phyloP scores from a whole-genome alignment of 306 rosid genomes.

The Medicago truncatula region MtrunA17r5.0-ANR NC_053042.1:7204501-7205000 shows the following conservation, averaged over 20 bases:
- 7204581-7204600: slow-evolving; percentile 88
- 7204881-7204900: too few species aligned
- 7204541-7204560: slow-evolving; percentile 99
- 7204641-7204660: slow-evolving; percentile 98
- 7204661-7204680: slow-evolving; percentile 97
- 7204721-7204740: slow-evolving; percentile 78
- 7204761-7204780: too few species aligned
- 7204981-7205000: too few species aligned
- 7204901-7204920: too few species aligned
- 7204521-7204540: slow-evolving; percentile 98
- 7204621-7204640: slow-evolving; percentile 96
- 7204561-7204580: slow-evolving; percentile 89
- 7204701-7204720: slow-evolving; percentile 93
- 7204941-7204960: too few species aligned
- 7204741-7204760: neutral
- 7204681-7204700: slow-evolving; percentile 94
- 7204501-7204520: slow-evolving; percentile 94
- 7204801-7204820: too few species aligned
- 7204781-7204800: too few species aligned
- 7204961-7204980: too few species aligned
- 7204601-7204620: slow-evolving; percentile 95
- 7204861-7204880: too few species aligned
- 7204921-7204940: too few species aligned
- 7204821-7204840: too few species aligned
- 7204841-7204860: too few species aligned